Evolutionary conservation across 2,329 filamentous ascomycete genomes (phyloP).

Genomic region (Pseudogymnoascus sp.): DNA sequence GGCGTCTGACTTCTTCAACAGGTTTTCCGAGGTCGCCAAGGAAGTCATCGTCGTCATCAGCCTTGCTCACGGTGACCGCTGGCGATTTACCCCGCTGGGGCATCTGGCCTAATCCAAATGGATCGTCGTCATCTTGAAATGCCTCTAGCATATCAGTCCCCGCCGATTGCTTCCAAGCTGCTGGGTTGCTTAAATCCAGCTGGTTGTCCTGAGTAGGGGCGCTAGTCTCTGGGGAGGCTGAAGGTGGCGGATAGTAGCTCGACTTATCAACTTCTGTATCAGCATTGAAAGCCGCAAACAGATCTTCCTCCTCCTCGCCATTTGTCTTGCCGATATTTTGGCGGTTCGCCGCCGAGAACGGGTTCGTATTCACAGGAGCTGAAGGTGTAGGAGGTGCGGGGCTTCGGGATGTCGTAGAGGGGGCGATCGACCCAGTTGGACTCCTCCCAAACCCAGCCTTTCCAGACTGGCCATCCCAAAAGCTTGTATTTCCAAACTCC

Average conservation of each 20-base stretch:
- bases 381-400: conserved; percentile 37
- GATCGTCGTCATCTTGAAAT: conserved; percentile 66
- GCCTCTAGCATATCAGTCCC: conserved; percentile 20
- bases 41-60: conserved; percentile 57
- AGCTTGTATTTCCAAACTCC: conserved; percentile 70
- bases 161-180: conserved; percentile 44
- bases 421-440: conserved; percentile 24
- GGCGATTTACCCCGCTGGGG: conserved; percentile 36
- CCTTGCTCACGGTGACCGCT: conserved; percentile 22
- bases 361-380: conserved; percentile 24
- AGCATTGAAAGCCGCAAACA: conserved; percentile 62
- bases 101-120: conserved; percentile 71
- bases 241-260: conserved; percentile 56
- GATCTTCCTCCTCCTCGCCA: conserved; percentile 52
- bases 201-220: conserved; percentile 34
- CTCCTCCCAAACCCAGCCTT: conserved; percentile 29
- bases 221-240: conserved; percentile 32
- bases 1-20: conserved; percentile 55
- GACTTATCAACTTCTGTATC: conserved; percentile 62
- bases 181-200: conserved; percentile 49
- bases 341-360: conserved; percentile 30
- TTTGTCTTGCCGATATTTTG: conserved; percentile 14
- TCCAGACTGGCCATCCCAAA: conserved; percentile 67
- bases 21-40: conserved; percentile 59
- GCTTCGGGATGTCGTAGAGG: conserved; percentile 43